Conservation (phyloP, 768 basidiomycete species). For the Leccinellum rugosiceps region DNA sequence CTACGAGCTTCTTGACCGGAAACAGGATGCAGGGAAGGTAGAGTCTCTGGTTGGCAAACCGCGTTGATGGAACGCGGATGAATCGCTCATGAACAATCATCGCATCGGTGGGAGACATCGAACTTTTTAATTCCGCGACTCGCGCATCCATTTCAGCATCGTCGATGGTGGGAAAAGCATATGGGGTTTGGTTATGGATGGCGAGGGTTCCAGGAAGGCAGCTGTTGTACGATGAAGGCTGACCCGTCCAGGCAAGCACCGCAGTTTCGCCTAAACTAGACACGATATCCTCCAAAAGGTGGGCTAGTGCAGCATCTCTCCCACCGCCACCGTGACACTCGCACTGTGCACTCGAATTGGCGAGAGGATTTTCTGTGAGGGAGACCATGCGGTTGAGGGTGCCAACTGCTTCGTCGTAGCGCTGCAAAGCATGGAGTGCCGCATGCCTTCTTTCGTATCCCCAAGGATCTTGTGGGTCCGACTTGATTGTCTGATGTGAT, state of each 20-base stretch:
- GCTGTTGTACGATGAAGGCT: constrained; percentile 11
- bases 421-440: not conserved
- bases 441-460: constrained; percentile 3
- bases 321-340: constrained; percentile 3
- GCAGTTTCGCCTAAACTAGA: not conserved
- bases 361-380: not conserved
- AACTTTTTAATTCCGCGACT: not conserved
- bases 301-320: constrained; percentile 1
- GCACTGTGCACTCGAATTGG: not conserved
- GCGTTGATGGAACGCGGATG: not conserved
- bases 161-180: too few species aligned
- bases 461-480: not conserved
- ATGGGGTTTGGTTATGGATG: not conserved
- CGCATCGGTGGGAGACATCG: not conserved
- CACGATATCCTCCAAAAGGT: constrained; percentile 12
- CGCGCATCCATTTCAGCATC: not conserved
- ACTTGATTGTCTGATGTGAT: not conserved
- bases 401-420: not conserved
- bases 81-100: not conserved
- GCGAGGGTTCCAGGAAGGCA: constrained; percentile 5
- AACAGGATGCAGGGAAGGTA: constrained; percentile 12
- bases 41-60: constrained; percentile 1
- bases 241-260: constrained; percentile 10
- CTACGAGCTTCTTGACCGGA: not conserved
- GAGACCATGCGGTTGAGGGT: not conserved